Evolutionary conservation across 2,329 filamentous ascomycete genomes (phyloP).

Genomic region (Metarhizium robertsii): DNA sequence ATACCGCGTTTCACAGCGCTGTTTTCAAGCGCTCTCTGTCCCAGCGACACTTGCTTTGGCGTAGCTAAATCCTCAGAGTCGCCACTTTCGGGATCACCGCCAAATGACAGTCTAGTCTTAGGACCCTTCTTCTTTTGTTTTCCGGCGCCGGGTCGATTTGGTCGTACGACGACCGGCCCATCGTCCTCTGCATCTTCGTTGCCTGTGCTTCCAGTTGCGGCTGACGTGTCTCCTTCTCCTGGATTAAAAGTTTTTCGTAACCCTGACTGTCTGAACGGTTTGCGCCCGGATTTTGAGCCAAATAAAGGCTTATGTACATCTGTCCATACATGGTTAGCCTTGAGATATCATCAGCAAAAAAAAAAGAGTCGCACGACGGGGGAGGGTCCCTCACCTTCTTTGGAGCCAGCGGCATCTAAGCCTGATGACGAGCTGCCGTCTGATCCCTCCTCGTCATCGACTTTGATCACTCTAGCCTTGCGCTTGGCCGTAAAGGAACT

Average conservation of each 20-base stretch:
- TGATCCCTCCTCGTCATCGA: constrained; percentile 54
- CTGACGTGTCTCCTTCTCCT: constrained; percentile 25
- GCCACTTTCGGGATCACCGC: constrained; percentile 42
- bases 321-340: constrained; percentile 22
- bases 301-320: constrained; percentile 30
- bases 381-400: constrained; percentile 27
- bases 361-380: constrained; percentile 11
- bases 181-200: constrained; percentile 33
- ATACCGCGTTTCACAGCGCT: constrained; percentile 50
- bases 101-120: constrained; percentile 64
- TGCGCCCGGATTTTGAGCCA: constrained; percentile 34
- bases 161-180: constrained; percentile 39
- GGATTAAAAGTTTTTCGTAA: constrained; percentile 47
- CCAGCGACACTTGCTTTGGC: constrained; percentile 58
- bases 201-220: constrained; percentile 12
- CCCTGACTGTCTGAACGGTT: constrained; percentile 48
- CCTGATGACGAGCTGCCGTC: constrained; percentile 9
- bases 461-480: constrained; percentile 70
- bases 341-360: constrained; percentile 22
- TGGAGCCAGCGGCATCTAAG: constrained; percentile 14
- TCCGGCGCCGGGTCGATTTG: constrained; percentile 37
- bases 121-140: constrained; percentile 57
- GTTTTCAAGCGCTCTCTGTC: constrained; percentile 56
- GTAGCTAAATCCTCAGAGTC: constrained; percentile 42
- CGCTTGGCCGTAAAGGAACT: constrained; percentile 47